Evolutionary conservation across 129 eudicot genomes (phyloP).

Genomic region (carrot (Daucus carota)): DNA sequence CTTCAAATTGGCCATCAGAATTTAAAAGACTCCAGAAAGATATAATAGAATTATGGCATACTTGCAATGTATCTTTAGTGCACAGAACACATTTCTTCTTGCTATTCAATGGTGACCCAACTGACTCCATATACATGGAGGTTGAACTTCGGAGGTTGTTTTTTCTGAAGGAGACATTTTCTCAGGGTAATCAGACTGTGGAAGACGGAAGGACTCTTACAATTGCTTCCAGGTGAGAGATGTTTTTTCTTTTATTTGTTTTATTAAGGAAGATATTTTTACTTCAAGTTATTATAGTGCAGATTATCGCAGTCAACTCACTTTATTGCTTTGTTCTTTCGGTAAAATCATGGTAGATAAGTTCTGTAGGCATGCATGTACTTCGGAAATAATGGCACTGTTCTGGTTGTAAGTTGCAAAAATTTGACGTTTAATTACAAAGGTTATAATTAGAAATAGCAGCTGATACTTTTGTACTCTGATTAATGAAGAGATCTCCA

Average conservation of each 20-base stretch:
- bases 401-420: neutral
- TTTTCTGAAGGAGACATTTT: conserved; percentile 56
- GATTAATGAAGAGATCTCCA: neutral
- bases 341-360: neutral
- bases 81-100: conserved; percentile 81
- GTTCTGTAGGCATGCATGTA: neutral
- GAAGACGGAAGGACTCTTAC: conserved; percentile 57
- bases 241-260: neutral
- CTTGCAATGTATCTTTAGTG: conserved; percentile 72
- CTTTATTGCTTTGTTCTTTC: neutral
- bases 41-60: conserved; percentile 69
- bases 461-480: conserved; percentile 1
- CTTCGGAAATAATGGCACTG: neutral
- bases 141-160: conserved; percentile 76
- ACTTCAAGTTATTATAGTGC: no score
- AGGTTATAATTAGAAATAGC: neutral
- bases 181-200: conserved; percentile 37
- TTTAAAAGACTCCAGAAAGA: conserved; percentile 65
- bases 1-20: conserved; percentile 52
- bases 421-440: neutral
- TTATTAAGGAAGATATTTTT: neutral
- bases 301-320: no score
- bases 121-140: conserved; percentile 84
- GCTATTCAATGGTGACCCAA: conserved; percentile 68
- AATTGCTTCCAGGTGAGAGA: conserved; percentile 56